Evolutionary conservation across 108 stramenopile species (phyloP), one percentile per base, ranked within the genome.

Genomic region (Nannochloropsis oceanica): DNA sequence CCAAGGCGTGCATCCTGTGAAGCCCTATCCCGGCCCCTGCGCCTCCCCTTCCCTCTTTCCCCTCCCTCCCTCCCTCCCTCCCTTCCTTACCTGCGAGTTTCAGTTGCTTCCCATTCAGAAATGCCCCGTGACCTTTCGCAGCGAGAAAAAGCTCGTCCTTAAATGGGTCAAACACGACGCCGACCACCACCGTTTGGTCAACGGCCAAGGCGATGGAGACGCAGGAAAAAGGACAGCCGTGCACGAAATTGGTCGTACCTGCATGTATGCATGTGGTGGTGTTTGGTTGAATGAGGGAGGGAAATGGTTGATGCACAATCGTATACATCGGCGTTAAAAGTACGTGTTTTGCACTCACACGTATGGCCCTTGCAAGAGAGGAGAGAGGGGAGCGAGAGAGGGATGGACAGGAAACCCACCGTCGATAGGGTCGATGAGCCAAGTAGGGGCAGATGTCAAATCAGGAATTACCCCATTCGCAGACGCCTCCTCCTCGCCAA

Each of bases 401-500:
- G 34, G 34, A 34, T 3, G 34, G 34, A 34, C 34, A 34, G 5
- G 34, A 34, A 3, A 34, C 34, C 2, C 34, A 34, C 34, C 34
- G 86, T 95, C 96, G 81, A 97, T 94, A 12, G 96, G 96, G 89
- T 97, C 96, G 44, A 96, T 94, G 83, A 92, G 81, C 90, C 85
- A 89, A 26, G 88, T 50, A 34, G 82, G 43, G 86, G 80, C 83
- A 34, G 81, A 81, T 13, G 86, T 89, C 27, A 89, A 81, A 13
- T 80, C 80, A 13, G 83, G 79, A 50, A 89, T 89, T 25, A 34
- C 24, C 0, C 89, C 89, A 11, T 44, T 81, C 13, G 46, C 86
- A 11, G 84, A 73, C 79, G 86, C 82, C 13, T 79, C 44, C 44
- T 89, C 89, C 82, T 88, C 88, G 24, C 89, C 89, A 25, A 89